A percentile compares a stretch with the other conserved stretches of the same genome.
Conservation (phyloP, 2,329 filamentous ascomycete species). For the Fusarium tanahbumbuense region DNA sequence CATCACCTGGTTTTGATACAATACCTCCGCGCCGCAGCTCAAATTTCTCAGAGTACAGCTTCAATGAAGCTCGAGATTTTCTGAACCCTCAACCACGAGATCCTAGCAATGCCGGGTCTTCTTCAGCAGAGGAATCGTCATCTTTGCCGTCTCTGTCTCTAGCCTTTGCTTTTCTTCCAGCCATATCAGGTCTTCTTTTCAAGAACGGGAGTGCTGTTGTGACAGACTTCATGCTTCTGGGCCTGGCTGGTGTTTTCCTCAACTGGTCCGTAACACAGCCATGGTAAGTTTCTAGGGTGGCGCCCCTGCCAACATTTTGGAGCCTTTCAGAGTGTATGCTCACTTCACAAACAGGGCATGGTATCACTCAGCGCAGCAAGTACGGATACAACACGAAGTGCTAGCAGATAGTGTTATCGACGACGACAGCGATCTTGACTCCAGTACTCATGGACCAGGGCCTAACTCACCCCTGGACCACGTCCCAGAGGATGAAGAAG, state of each 20-base stretch:
- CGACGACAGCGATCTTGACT: conserved; percentile 59
- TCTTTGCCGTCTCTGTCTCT: conserved; percentile 85
- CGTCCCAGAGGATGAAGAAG: conserved; percentile 56
- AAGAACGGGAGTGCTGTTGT: conserved; percentile 84
- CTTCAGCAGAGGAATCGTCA: conserved; percentile 64
- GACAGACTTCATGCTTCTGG: conserved; percentile 85
- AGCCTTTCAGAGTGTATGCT: conserved; percentile 3
- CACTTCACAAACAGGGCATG: conserved; percentile 55
- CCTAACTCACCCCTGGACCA: conserved; percentile 52
- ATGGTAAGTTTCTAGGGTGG: conserved; percentile 69
- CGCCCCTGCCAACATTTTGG: neutral
- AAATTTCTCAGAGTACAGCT: conserved; percentile 79
- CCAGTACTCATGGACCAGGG: conserved; percentile 32
- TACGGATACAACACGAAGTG: conserved; percentile 65
- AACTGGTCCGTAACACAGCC: conserved; percentile 93
- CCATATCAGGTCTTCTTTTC: conserved; percentile 86
- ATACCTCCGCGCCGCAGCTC: conserved; percentile 74
- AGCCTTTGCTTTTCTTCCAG: conserved; percentile 84
- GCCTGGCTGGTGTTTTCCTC: conserved; percentile 84
- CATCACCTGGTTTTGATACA: conserved; percentile 44
- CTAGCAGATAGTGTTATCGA: conserved; percentile 56
- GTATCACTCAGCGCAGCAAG: conserved; percentile 77
- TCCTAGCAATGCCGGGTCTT: conserved; percentile 46
- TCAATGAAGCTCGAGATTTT: conserved; percentile 77
- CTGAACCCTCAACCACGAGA: conserved; percentile 63